Conservation (phyloP, 768 basidiomycete species). For the Rhizopogon roseolus region DNA sequence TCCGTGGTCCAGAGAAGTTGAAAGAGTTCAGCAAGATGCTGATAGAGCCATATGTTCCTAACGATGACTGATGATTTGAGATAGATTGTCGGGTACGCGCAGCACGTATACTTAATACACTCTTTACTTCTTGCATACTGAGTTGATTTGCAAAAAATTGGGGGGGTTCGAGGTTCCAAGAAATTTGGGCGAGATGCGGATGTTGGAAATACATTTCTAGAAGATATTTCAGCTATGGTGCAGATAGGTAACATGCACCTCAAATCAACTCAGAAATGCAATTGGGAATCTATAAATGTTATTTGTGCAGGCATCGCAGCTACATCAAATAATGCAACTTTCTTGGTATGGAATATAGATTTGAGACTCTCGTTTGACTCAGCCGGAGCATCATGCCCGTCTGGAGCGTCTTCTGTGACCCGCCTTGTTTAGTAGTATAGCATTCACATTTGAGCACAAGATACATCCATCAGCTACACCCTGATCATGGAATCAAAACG, state of each 20-base stretch:
- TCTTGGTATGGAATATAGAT: too few species aligned
- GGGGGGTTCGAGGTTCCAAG: too few species aligned
- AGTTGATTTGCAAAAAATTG: background rate
- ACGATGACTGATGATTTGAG: slow-evolving; percentile 13
- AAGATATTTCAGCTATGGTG: too few species aligned
- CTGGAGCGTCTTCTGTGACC: background rate
- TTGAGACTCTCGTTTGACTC: too few species aligned
- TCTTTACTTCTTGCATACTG: background rate
- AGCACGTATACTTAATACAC: background rate
- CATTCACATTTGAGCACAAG: slow-evolving; percentile 11
- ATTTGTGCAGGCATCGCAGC: too few species aligned
- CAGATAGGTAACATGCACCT: too few species aligned
- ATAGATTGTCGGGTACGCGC: background rate
- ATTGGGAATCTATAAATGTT: too few species aligned
- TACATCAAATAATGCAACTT: too few species aligned
- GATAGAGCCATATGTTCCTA: slow-evolving; percentile 69
- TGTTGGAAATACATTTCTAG: too few species aligned
- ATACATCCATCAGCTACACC: slow-evolving; percentile 23
- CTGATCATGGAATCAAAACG: slow-evolving; percentile 16
- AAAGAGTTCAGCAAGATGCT: slow-evolving; percentile 92
- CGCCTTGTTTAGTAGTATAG: slow-evolving; percentile 4
- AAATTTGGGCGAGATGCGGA: too few species aligned
- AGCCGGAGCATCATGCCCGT: too few species aligned
- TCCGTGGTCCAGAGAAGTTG: slow-evolving; percentile 91
- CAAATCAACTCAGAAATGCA: too few species aligned